A percentile compares a stretch with the other conserved stretches of the same genome.
Conservation (phyloP, 2,329 filamentous ascomycete genomes). For the Trichoderma sp. region DNA sequence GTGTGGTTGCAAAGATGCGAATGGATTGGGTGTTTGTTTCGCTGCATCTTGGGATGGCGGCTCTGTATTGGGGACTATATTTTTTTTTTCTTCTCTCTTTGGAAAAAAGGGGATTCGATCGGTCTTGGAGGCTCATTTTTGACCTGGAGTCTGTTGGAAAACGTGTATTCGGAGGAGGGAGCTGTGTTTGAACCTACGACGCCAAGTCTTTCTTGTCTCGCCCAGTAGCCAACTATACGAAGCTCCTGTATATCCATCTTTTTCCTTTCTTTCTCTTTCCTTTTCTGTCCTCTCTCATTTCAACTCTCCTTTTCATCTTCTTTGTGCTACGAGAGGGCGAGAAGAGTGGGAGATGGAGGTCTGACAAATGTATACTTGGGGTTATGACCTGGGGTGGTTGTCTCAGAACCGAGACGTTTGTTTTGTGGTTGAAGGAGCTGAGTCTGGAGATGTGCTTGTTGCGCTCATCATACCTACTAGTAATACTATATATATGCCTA, state of each 20-base stretch:
- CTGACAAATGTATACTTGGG: constrained; percentile 3
- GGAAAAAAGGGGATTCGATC: constrained; percentile 11
- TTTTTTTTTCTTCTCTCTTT: constrained; percentile 11
- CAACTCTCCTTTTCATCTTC: background rate
- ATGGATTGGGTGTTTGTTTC: background rate
- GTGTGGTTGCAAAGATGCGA: constrained; percentile 13
- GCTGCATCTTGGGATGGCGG: constrained; percentile 7
- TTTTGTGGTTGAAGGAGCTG: background rate
- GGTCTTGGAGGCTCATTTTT: constrained; percentile 7
- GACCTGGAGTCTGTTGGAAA: constrained; percentile 25
- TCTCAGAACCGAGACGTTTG: background rate
- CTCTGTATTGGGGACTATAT: constrained; percentile 2
- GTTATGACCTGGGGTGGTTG: background rate
- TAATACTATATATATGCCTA: constrained; percentile 3
- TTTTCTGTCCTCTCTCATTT: background rate
- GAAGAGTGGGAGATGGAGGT: background rate
- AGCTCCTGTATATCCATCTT: constrained; percentile 23
- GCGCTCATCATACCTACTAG: constrained; percentile 16
- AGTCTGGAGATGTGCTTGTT: background rate
- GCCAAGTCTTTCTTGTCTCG: constrained; percentile 16
- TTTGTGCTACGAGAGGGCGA: constrained; percentile 4
- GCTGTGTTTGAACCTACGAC: constrained; percentile 20
- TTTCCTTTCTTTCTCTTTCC: background rate
- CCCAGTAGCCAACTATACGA: constrained; percentile 25
- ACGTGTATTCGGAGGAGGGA: constrained; percentile 10